These are phyloP conservation scores for Oenanthe javanica DNA, from an alignment of 140 eudicot genomes.

Conservation along the genomic window DNA sequence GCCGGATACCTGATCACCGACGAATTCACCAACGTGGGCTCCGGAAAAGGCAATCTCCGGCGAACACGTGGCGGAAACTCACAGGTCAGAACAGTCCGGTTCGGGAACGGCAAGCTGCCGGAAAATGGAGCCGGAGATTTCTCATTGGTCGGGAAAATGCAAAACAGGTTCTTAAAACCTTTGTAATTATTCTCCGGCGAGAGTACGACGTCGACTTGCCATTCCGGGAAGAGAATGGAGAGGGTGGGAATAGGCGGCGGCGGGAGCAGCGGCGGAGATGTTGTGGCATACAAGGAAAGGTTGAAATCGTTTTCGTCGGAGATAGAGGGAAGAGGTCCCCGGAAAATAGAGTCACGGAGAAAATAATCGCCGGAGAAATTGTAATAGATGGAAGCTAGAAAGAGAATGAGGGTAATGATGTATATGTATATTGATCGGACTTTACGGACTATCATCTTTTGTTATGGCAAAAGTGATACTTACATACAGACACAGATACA, in stretches of 20 bases:
- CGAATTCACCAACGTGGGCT: slow-evolving; percentile 32
- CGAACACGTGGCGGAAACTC: slow-evolving; percentile 48
- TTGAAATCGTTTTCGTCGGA: slow-evolving; percentile 7
- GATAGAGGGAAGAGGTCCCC: slow-evolving; percentile 2
- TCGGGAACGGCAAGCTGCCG: slow-evolving; percentile 35
- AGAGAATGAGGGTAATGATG: slow-evolving; percentile 30
- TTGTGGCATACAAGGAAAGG: background rate
- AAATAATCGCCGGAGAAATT: slow-evolving; percentile 14
- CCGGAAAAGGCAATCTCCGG: slow-evolving; percentile 44
- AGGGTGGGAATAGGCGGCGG: slow-evolving; percentile 17
- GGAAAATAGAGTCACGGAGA: slow-evolving; percentile 13
- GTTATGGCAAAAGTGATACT: background rate
- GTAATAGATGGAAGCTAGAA: slow-evolving; percentile 34
- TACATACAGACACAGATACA: background rate
- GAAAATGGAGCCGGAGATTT: slow-evolving; percentile 37
- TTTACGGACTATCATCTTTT: slow-evolving; percentile 31
- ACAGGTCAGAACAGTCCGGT: slow-evolving; percentile 45
- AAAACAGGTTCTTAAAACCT: slow-evolving; percentile 13
- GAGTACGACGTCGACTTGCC: slow-evolving; percentile 67
- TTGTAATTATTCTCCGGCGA: slow-evolving; percentile 20
- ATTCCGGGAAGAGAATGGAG: slow-evolving; percentile 55
- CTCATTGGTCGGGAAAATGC: slow-evolving; percentile 38
- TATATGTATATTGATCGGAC: slow-evolving; percentile 33
- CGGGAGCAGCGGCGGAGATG: background rate
- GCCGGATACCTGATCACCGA: slow-evolving; percentile 2